phyloP scores from a whole-genome alignment of 345 rosid genomes.

The Trapa incisa region DNA sequence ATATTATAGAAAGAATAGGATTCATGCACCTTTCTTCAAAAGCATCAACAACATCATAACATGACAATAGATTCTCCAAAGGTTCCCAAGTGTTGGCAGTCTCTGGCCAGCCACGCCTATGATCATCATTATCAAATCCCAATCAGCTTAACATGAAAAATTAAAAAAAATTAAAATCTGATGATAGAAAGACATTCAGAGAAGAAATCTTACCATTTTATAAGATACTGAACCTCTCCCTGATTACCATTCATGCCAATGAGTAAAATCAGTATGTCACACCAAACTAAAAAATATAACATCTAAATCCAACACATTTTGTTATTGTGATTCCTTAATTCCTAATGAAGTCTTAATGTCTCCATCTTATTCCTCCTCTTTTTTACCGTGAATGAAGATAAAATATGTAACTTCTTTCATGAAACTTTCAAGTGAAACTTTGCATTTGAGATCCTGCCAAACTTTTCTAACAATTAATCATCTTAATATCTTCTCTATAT shows the following conservation, averaged over 20 bases:
- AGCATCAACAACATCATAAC: conserved; percentile 84
- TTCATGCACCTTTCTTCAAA: conserved; percentile 68
- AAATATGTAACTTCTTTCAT: neutral
- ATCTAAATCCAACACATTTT: neutral
- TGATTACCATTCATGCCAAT: conserved; percentile 14
- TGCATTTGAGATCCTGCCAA: neutral
- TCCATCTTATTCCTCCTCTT: neutral
- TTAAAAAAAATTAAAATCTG: neutral
- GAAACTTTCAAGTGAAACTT: neutral
- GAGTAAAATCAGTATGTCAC: neutral
- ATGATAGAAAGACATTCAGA: neutral
- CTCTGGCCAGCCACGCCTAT: conserved; percentile 99
- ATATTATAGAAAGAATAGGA: neutral
- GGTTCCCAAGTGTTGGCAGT: conserved; percentile 99
- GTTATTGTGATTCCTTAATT: neutral
- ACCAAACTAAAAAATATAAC: conserved; percentile 5
- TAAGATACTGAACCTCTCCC: conserved; percentile 94
- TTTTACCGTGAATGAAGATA: neutral
- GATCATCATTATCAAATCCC: neutral
- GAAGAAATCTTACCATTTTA: conserved; percentile 65
- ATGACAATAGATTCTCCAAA: conserved; percentile 76
- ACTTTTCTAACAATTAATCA: neutral
- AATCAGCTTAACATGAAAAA: neutral
- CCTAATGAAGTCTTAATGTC: neutral
- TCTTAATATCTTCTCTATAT: neutral